Evolutionary conservation across 2,329 filamentous ascomycete species (phyloP), one percentile per base, ranked within the genome.

Genomic region (Alternaria gansuensis): DNA sequence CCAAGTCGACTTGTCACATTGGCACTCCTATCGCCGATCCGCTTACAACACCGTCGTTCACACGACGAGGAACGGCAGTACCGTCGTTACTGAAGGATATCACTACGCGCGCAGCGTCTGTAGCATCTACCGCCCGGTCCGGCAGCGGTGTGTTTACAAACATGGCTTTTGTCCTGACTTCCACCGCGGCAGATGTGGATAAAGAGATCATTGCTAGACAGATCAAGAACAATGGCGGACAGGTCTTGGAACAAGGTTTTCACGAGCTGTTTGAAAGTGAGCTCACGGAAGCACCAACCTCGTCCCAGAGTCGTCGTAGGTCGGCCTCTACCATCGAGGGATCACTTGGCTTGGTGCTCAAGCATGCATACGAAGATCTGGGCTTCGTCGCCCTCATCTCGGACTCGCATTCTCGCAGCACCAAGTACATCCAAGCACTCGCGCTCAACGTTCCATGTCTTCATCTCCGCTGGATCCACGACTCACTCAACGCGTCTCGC

Each of bases 391-490:
- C 92, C 4, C 81, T 98, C 13, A 91, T 99, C 59, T 90, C 93
- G 0, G 92, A 98, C 71, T 86, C 87, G 4, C 90, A 97, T 75
- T 95, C 91, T 6, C 88, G 94, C 45, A 93, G 92, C 63, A 86
- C 88, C 49, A 99, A 98, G 75, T 97, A 95, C 76, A 91, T 98
- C 83, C 93, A 98, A 78, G 95, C 95, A 0, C 85, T 99, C 2
- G 93, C 95, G 0, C 85, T 99, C 0, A 92, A 92, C 0, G 79
- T 99, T 0, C 95, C 95, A 0, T 97, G 93, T 70, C 82, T 99
- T 2, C 90, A 92, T 5, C 85, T 88, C 5, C 88, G 89, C 54
- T 99, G 95, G 94, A 81, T 96, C 46, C 83, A 86, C 26, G 85
- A 90, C 49, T 97, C 91, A 62, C 76, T 94, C 3, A 77, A 82